A percentile compares a stretch with the other conserved stretches of the same genome.
phyloP scores from a whole-genome alignment of 768 basidiomycete species.

The Boletus huronensis region DNA sequence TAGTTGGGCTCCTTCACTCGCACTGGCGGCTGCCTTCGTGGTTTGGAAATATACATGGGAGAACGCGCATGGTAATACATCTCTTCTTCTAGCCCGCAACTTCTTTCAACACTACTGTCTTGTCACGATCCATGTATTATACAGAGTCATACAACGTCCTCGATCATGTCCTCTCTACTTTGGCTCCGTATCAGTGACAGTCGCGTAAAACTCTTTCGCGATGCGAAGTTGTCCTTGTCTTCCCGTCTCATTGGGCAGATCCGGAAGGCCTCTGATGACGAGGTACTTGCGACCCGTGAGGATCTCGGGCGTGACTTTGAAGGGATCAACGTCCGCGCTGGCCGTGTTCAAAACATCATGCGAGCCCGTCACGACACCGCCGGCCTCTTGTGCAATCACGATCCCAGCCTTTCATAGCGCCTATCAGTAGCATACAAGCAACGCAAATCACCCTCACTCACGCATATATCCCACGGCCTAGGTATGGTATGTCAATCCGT shows the following conservation, averaged over 20 bases:
- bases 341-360: constrained; percentile 44
- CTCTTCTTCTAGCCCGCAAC: neutral
- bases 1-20: neutral
- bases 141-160: neutral
- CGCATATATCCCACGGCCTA: constrained; percentile 85
- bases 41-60: neutral
- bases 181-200: constrained; percentile 66
- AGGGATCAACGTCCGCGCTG: constrained; percentile 37
- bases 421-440: neutral
- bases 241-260: constrained; percentile 60
- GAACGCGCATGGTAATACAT: neutral
- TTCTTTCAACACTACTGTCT: neutral
- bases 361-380: constrained; percentile 74
- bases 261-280: constrained; percentile 67
- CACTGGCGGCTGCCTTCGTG: neutral
- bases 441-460: constrained; percentile 26
- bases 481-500: neutral
- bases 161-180: constrained; percentile 32
- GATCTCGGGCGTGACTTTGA: constrained; percentile 64
- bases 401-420: constrained; percentile 64
- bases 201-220: constrained; percentile 82
- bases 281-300: constrained; percentile 79
- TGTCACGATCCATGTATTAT: neutral
- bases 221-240: constrained; percentile 73
- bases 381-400: constrained; percentile 89